Evolutionary conservation across 2,329 filamentous ascomycete species (phyloP), one percentile per base, ranked within the genome.

Genomic region (Fusarium bulbicola): DNA sequence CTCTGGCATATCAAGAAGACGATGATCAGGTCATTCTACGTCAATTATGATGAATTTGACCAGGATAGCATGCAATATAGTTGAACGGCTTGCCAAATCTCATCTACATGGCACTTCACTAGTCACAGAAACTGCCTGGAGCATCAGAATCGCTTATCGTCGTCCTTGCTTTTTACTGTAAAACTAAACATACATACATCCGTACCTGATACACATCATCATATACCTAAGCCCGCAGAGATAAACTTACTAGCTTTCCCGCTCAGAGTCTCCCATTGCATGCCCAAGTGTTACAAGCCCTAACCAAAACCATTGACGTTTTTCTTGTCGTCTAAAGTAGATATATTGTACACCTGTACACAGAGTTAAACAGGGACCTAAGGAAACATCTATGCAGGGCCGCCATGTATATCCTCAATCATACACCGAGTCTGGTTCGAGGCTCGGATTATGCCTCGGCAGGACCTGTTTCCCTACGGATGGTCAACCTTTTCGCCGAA

Each of bases 341-440:
- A 83, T 71, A 79, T 87, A 87, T 85, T 86, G 83, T 87, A 87
- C 86, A 87, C 82, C 84, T 85, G 84, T 86, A 85, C 84, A 87
- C 81, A 81, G 77, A 78, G 80, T 80, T 80, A 80, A 81, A 83
- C 80, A 81, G 82, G 79, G 80, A 82, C 80, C 78, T 80, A 83
- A 84, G 80, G 81, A 83, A 85, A 84, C 81, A 80, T 87, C 85
- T 87, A 86, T 86, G 84, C 82, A 83, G 83, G 81, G 81, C 81
- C 82, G 79, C 80, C 79, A 79, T 78, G 80, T 80, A 79, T 82
- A 80, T 78, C 80, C 78, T 80, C 80, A 82, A 81, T 82, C 80
- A 81, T 80, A 82, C 79, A 82, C 77, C 78, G 75, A 78, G 76
- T 76, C 76, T 77, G 75, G 67, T 73, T 78, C 77, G 76, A 72